Percentiles rank a stretch among this genome's conserved stretches.
phyloP scores from a whole-genome alignment of 2,329 filamentous ascomycete genomes.

The Trichoderma sp. region DNA sequence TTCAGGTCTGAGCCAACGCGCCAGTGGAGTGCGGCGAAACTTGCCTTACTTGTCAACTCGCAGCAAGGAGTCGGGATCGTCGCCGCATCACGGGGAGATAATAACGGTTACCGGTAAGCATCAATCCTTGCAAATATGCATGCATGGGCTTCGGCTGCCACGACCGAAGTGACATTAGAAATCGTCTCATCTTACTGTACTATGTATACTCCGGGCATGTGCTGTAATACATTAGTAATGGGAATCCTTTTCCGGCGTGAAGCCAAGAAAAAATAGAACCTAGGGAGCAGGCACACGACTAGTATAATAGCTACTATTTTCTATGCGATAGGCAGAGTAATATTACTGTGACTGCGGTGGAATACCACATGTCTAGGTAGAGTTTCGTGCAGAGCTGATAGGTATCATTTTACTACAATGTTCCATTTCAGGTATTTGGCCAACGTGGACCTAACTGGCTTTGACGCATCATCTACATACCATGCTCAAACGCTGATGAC shows the following conservation, averaged over 20 bases:
- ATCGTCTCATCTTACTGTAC: neutral
- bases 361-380: neutral
- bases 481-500: neutral
- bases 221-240: neutral
- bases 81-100: neutral
- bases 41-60: neutral
- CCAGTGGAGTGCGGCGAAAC: neutral
- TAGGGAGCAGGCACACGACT: neutral
- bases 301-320: neutral
- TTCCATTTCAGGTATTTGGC: neutral
- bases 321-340: neutral
- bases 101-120: neutral
- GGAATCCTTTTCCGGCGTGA: neutral
- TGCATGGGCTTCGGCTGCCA: neutral
- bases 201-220: neutral
- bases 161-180: neutral
- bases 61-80: no score
- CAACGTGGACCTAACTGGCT: neutral
- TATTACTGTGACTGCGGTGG: neutral
- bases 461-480: neutral
- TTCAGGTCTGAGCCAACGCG: neutral
- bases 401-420: neutral
- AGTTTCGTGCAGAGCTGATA: neutral
- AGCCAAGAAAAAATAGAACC: neutral
- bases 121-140: neutral